A percentile compares a stretch with the other conserved stretches of the same genome.
These are phyloP conservation scores for Lupinus albus DNA, from an alignment of 306 rosid genomes.

Conservation along the genomic window DNA sequence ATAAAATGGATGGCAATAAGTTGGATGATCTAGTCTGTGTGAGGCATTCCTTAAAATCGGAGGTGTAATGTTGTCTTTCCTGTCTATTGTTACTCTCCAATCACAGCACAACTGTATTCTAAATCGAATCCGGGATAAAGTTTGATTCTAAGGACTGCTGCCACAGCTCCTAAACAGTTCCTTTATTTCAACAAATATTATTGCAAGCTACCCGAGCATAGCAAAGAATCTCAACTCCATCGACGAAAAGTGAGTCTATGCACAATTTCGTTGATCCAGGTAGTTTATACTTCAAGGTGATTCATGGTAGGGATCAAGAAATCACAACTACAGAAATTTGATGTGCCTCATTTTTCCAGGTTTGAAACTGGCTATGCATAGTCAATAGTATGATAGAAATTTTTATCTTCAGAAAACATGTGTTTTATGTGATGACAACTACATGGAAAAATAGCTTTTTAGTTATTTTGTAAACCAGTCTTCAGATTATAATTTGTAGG, in stretches of 20 bases:
- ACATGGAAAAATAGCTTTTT: not conserved
- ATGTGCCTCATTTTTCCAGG: constrained; percentile 28
- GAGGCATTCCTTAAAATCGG: constrained; percentile 66
- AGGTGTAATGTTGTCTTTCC: constrained; percentile 41
- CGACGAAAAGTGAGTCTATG: constrained; percentile 22
- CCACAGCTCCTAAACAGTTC: not conserved
- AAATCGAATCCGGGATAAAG: constrained; percentile 37
- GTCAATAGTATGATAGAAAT: constrained; percentile 20
- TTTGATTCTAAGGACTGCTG: constrained; percentile 34
- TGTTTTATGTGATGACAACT: not conserved
- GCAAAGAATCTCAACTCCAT: constrained; percentile 30
- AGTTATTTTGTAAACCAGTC: not conserved
- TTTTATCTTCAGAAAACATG: not conserved
- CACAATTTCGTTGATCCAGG: constrained; percentile 31
- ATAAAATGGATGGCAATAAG: constrained; percentile 96
- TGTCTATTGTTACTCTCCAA: constrained; percentile 25
- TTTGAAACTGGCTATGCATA: constrained; percentile 7
- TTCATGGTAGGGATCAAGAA: constrained; percentile 33
- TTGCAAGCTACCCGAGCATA: constrained; percentile 27
- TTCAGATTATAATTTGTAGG: constrained; percentile 7
- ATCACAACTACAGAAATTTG: constrained; percentile 28
- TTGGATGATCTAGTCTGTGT: constrained; percentile 96
- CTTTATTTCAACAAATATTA: not conserved
- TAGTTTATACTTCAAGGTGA: constrained; percentile 32
- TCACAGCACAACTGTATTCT: constrained; percentile 27